Evolutionary conservation across 2,329 filamentous ascomycete genomes (phyloP), one percentile per base, ranked within the genome.

Genomic region (Exophiala spinifera): DNA sequence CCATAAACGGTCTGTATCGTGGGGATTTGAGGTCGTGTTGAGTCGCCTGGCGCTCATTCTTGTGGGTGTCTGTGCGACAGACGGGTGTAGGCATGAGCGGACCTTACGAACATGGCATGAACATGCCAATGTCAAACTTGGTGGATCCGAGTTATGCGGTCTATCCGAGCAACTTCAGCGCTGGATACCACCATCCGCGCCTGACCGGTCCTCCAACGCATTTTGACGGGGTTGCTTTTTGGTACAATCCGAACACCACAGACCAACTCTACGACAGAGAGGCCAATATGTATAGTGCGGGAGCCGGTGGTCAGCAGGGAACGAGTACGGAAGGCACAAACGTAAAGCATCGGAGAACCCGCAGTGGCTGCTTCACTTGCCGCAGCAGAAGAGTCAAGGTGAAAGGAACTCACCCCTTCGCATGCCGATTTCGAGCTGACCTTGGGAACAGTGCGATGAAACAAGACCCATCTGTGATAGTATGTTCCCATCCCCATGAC

Each of bases 351-450:
- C 87, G 91, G 58, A 84, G 94, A 63, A 97, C 94, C 40, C 82
- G 94, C 64, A 96, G 91, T 60, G 94, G 94, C 23, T 99, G 94
- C 74, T 96, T 83, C 68, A 97, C 91, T 44, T 99, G 94, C 72
- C 83, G 94, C 55, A 86, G 86, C 65, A 83, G 94, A 62, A 83
- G 94, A 70, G 91, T 97, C 48, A 97, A 86, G 77, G 80, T 82
- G 67, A 59, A 62, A 7, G 31, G 1, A 31, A 17, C 21, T 43
- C 28, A 44, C 20, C 31, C 46, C 7, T 49, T 23, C 49, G 8
- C 34, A 15, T 17, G 14, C 23, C 34, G 8, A 19, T 17, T 17
- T 39, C 43, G 43, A 15, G 46, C 48, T 54, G 34, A 31, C 23
- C 17, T 17, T 45, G 31, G n/a, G 40, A 44, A 47, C 60, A 96